A percentile compares a stretch with the other conserved stretches of the same genome.
Evolutionary conservation across 2,329 filamentous ascomycete species (phyloP).

Genomic region (Orbilia oligospora): DNA sequence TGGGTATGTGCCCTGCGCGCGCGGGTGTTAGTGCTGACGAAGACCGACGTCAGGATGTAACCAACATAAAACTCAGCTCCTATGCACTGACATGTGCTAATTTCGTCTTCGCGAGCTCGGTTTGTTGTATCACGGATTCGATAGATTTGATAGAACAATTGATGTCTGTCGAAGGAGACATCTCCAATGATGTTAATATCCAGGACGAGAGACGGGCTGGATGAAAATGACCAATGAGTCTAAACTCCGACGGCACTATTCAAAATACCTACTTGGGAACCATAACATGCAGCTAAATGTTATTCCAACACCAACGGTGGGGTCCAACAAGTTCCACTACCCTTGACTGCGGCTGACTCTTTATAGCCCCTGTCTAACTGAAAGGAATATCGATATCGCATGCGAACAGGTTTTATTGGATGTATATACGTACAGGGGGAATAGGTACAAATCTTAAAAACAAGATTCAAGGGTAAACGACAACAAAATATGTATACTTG

Average conservation of each 20-base stretch:
- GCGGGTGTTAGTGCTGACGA: neutral
- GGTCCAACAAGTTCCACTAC: neutral
- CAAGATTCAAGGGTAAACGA: slow-evolving; percentile 30
- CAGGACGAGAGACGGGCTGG: neutral
- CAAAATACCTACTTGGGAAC: neutral
- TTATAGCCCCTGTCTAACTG: neutral
- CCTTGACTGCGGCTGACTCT: slow-evolving; percentile 29
- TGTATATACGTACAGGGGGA: slow-evolving; percentile 34
- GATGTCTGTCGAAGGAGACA: neutral
- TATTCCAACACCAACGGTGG: slow-evolving; percentile 8
- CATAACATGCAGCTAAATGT: neutral
- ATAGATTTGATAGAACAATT: neutral
- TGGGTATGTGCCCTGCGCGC: neutral
- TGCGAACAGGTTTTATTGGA: slow-evolving; percentile 52
- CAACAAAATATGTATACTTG: slow-evolving; percentile 40
- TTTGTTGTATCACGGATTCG: neutral
- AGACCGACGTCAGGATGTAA: neutral
- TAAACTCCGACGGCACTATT: neutral
- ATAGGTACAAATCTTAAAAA: slow-evolving; percentile 30
- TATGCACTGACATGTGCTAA: neutral
- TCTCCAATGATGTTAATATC: neutral
- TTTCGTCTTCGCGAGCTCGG: neutral
- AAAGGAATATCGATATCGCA: slow-evolving; percentile 20
- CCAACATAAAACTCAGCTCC: slow-evolving; percentile 3
- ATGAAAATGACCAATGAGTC: no score